Conservation (phyloP, 768 basidiomycete genomes). For the Asterophora parasitica region DNA sequence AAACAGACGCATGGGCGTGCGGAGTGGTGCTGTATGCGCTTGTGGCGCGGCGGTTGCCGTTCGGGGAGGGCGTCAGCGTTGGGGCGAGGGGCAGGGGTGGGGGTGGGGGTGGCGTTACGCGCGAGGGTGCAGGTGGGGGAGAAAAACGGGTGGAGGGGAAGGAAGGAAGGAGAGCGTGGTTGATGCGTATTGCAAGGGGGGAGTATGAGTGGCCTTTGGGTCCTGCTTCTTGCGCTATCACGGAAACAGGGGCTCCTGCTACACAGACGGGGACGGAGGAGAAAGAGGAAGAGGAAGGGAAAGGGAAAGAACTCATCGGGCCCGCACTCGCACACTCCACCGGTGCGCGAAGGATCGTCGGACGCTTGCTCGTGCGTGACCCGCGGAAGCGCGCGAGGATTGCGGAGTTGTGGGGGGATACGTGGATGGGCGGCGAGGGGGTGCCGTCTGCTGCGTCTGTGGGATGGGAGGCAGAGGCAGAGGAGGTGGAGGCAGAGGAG, state of each 20-base stretch:
- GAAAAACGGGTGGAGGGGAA: slow-evolving; percentile 22
- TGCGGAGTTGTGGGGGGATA: slow-evolving; percentile 57
- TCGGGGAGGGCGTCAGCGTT: slow-evolving; percentile 51
- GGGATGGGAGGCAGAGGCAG: too few species aligned
- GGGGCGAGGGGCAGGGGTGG: slow-evolving; percentile 14
- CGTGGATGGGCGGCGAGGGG: slow-evolving; percentile 37
- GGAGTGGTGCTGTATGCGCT: slow-evolving; percentile 85
- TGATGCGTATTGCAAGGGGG: slow-evolving; percentile 77
- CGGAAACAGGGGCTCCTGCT: not conserved
- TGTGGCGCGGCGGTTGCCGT: slow-evolving; percentile 66
- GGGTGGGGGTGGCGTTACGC: slow-evolving; percentile 33
- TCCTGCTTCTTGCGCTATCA: slow-evolving; percentile 1
- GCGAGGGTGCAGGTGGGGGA: slow-evolving; percentile 18
- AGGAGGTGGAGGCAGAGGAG: too few species aligned
- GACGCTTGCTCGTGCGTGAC: slow-evolving; percentile 63
- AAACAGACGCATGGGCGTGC: slow-evolving; percentile 87
- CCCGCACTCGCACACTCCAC: slow-evolving; percentile 32
- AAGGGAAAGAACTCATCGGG: slow-evolving; percentile 29
- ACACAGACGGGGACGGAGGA: not conserved
- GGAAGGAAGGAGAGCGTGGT: too few species aligned
- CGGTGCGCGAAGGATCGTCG: slow-evolving; percentile 53
- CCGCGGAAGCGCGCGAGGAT: slow-evolving; percentile 59
- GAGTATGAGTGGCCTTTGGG: slow-evolving; percentile 69
- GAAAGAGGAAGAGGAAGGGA: slow-evolving; percentile 12
- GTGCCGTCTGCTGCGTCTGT: not conserved